phyloP scores from a whole-genome alignment of 208 protist species.

The Blastocrithidia nonstop region DNA sequence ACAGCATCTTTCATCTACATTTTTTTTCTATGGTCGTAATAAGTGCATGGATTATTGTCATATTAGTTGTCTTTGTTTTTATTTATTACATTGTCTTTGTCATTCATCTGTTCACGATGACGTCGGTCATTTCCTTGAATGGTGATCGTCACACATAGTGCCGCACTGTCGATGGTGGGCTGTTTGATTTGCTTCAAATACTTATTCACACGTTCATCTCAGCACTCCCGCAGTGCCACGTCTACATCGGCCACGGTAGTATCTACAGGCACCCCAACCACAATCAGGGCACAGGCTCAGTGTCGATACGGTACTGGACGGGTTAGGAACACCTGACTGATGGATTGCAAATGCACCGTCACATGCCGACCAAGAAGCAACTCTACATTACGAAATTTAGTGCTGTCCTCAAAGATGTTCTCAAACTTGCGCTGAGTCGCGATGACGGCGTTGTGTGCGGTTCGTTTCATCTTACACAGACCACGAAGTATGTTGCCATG shows the following conservation, averaged over 20 bases:
- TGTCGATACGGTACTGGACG: slow-evolving; percentile 37
- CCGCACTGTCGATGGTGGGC: slow-evolving; percentile 23
- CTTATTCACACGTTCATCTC: slow-evolving; percentile 25
- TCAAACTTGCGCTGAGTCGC: slow-evolving; percentile 65
- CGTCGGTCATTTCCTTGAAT: slow-evolving; percentile 7
- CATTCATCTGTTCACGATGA: too few relatives aligned
- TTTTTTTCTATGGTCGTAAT: too few relatives aligned
- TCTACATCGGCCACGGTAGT: slow-evolving; percentile 18
- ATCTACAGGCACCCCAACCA: slow-evolving; percentile 16
- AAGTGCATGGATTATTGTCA: too few relatives aligned
- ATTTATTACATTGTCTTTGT: too few relatives aligned
- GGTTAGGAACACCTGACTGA: slow-evolving; percentile 42
- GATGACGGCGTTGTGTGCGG: slow-evolving; percentile 70
- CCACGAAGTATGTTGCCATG: slow-evolving; percentile 79
- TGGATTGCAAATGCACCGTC: slow-evolving; percentile 48
- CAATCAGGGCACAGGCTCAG: slow-evolving; percentile 49
- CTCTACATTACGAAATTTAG: slow-evolving; percentile 62
- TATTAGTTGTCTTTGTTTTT: too few relatives aligned
- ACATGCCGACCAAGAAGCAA: slow-evolving; percentile 61
- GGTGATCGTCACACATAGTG: slow-evolving; percentile 32
- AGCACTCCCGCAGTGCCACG: slow-evolving; percentile 15
- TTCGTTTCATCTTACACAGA: slow-evolving; percentile 41
- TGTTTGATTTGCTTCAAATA: slow-evolving; percentile 7
- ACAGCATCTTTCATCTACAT: too few relatives aligned
- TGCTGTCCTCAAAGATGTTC: slow-evolving; percentile 76